Evolutionary conservation across 495 filamentous ascomycete species (phyloP), one percentile per base, ranked within the genome.

Genomic region (Talaromyces borbonicus): DNA sequence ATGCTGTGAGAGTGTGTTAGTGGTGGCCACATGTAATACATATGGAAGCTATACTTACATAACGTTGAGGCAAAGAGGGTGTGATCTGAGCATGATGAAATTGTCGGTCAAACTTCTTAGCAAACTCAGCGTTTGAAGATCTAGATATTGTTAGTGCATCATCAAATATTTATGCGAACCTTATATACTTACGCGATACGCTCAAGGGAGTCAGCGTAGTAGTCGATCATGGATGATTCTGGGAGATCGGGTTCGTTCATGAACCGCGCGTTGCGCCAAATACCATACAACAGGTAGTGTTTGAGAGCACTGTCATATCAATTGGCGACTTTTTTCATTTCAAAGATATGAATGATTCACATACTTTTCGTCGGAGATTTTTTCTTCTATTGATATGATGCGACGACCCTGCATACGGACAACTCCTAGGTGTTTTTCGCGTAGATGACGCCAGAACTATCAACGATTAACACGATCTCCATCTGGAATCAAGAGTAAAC

Each of bases 1-100:
- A 43, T 23, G 14, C 19, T 43, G 25, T 43, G 19, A 8, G 39
- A 14, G 24, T 43, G n/a, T 43, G 14, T 43, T 43, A 8, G n/a
- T 24, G 19, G 16, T 24, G 39, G 19, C 39, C 12, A 22, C 39
- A 43, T 22, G 39, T 6, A 24, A 43, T 22, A 43, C 25, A 29
- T 29, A 29, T 29, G 11, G 26, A 29, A 29, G 5, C 26, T 29
- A 29, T 6, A 29, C 26, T 29, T 29, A 29, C 26, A 29, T 29
- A 11, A 29, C 26, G 26, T 11, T 29, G 26, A 29, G 26, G 11
- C 6, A 29, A 11, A 11, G 6, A 6, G 26, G 26, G 26, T 6
- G 26, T 29, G 5, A 29, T 29, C 6, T 29, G 26, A 6, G 26
- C 5, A 29, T 11, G 26, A 29, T 29, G 26, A 29, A 29, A 29